Percentiles rank a stretch among this genome's conserved stretches.
phyloP scores from a whole-genome alignment of 768 basidiomycete genomes.

The Phanerochaete carnosa region DNA sequence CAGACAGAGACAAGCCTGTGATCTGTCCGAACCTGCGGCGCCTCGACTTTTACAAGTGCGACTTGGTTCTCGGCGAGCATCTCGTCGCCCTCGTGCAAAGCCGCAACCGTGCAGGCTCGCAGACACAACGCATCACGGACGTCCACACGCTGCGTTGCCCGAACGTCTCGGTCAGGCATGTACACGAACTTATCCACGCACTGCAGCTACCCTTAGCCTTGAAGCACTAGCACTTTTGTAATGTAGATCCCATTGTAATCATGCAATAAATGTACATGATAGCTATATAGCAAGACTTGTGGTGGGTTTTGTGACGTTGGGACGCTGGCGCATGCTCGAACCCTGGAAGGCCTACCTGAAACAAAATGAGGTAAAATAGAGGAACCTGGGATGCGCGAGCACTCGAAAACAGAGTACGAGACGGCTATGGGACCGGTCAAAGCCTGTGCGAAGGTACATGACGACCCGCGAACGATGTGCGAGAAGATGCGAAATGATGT shows the following conservation, averaged over 20 bases:
- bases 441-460: too few species aligned
- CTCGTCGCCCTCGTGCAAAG: conserved; percentile 1
- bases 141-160: not conserved
- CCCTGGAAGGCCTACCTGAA: too few species aligned
- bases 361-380: too few species aligned
- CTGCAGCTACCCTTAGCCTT: too few species aligned
- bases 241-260: not conserved
- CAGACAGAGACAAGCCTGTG: not conserved
- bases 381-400: too few species aligned
- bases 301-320: too few species aligned
- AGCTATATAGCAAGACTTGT: not conserved
- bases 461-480: too few species aligned
- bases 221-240: not conserved
- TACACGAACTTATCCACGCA: not conserved
- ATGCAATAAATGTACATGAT: not conserved
- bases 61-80: not conserved
- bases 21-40: conserved; percentile 5
- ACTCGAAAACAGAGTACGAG: too few species aligned
- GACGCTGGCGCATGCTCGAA: too few species aligned
- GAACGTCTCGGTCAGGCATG: not conserved
- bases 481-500: too few species aligned
- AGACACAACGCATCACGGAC: not conserved
- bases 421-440: too few species aligned
- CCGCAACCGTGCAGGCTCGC: not conserved
- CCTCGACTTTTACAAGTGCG: conserved; percentile 1